These are phyloP conservation scores for Termitomyces sp. DNA, from an alignment of 1,284 basidiomycete species.

Conservation along the genomic window DNA sequence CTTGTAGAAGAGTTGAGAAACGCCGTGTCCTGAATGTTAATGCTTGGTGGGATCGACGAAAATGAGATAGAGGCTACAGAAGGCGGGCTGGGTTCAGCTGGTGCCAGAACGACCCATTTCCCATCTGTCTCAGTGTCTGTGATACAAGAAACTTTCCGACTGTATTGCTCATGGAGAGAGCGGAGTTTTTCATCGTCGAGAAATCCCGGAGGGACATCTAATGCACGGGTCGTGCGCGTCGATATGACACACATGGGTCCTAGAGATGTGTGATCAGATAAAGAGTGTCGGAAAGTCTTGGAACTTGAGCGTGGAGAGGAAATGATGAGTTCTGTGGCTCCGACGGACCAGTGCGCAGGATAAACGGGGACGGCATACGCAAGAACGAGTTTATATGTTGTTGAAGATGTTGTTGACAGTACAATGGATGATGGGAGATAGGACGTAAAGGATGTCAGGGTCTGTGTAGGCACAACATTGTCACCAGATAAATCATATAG, in stretches of 20 bases:
- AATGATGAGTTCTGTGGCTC: conserved; percentile 69
- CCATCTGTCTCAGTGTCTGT: conserved; percentile 74
- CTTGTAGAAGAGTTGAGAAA: conserved; percentile 45
- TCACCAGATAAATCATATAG: conserved; percentile 60
- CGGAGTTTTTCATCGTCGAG: conserved; percentile 60
- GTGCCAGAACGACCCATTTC: conserved; percentile 77
- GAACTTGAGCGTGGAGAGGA: conserved; percentile 26
- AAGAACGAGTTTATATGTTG: conserved; percentile 66
- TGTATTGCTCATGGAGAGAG: conserved; percentile 68
- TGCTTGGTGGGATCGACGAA: conserved; percentile 3
- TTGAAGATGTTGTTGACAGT: conserved; percentile 51
- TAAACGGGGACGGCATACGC: conserved; percentile 74
- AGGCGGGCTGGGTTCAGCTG: conserved; percentile 29
- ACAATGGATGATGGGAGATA: conserved; percentile 70
- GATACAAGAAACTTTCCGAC: conserved; percentile 61
- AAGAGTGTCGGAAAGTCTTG: conserved; percentile 18
- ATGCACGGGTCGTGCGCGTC: conserved; percentile 59
- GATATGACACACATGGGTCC: conserved; percentile 41
- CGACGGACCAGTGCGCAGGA: conserved; percentile 75
- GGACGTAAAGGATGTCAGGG: conserved; percentile 67
- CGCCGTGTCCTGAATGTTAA: conserved; percentile 20
- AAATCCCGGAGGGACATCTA: conserved; percentile 69
- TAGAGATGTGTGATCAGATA: conserved; percentile 14
- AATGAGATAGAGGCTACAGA: conserved; percentile 20
- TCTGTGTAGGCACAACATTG: conserved; percentile 50